Evolutionary conservation across 345 rosid species (phyloP), one percentile per base, ranked within the genome.

Genomic region (Gossypium longicalyx): DNA sequence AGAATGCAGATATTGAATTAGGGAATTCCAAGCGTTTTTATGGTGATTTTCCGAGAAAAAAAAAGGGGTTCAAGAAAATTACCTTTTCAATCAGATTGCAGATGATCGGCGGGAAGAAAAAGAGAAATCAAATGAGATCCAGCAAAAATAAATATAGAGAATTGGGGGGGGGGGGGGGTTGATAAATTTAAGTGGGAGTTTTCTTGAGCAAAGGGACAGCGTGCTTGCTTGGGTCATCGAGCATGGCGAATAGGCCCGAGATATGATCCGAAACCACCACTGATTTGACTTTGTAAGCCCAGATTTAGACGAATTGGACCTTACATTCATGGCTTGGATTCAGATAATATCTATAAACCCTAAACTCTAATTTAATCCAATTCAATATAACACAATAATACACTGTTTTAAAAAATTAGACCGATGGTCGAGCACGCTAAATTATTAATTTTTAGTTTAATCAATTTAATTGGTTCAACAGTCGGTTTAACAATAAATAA

Each of bases 141-240:
- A 41, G 68, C 8, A 4, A 49, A 9, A 7, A 64, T 2, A 63
- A 9, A 38, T 38, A 17, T 27, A 13, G 23, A 3, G 15, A 62
- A 34, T 2, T 2, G 22, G 16, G 20, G 12, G 11, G 38, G 5
- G 38, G 38, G 34, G 20, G 16, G 20, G 2, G 11, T 4, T 34
- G 41, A 34, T 3, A 6, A 7, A 15, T 62, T 34, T 16, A 62
- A 62, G 29, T 0, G 47, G 62, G 34, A 62, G 45, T 34, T 62
- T 62, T 34, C 67, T 62, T 62, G 67, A 7, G 67, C 67, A 62
- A 23, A 41, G 67, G 67, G 67, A 22, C 1, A 62, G 67, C 2
- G 4, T 29, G 22, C 44, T 34, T 34, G 45, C 12, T 62, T 34
- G 67, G 67, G 22, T 34, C 38, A 6, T 29, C 0, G 67, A 1